Conservation (phyloP, 1,284 basidiomycete genomes). For the Trametes pubescens region DNA sequence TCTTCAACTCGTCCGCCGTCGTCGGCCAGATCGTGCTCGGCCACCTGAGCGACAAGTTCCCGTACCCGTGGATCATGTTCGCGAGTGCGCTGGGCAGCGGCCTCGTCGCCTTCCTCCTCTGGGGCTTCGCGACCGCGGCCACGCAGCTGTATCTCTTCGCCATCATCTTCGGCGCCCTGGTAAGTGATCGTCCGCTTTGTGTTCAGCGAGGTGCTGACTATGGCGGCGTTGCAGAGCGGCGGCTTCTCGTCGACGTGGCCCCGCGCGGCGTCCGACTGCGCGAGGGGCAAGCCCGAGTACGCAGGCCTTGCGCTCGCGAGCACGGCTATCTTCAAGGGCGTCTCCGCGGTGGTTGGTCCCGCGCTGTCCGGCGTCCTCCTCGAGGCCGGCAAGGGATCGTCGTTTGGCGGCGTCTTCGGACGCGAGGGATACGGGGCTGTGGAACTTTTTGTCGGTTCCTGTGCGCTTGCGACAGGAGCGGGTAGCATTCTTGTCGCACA, state of each 20-base stretch:
- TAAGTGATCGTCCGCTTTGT: conserved; percentile 13
- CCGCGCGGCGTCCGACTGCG: conserved; percentile 38
- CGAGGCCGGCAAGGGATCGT: conserved; percentile 32
- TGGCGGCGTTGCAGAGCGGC: conserved; percentile 30
- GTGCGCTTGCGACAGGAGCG: conserved; percentile 34
- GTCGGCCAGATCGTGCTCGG: conserved; percentile 41
- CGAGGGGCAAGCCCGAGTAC: conserved; percentile 37
- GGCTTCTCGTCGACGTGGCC: conserved; percentile 39
- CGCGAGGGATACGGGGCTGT: conserved; percentile 38
- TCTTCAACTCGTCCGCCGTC: conserved; percentile 41
- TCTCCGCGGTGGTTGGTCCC: conserved; percentile 38
- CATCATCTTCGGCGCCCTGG: conserved; percentile 40
- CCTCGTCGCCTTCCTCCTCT: conserved; percentile 39
- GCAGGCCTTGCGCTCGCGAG: conserved; percentile 36
- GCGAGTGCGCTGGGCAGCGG: conserved; percentile 36
- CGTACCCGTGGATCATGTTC: conserved; percentile 41
- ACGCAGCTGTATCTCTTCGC: conserved; percentile 38
- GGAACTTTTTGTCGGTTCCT: conserved; percentile 41
- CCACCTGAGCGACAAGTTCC: conserved; percentile 38
- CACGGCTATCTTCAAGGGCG: conserved; percentile 37
- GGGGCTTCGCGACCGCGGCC: conserved; percentile 39
- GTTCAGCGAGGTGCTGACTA: neutral
- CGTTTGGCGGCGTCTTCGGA: conserved; percentile 32
- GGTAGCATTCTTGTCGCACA: conserved; percentile 33
- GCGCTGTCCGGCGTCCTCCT: conserved; percentile 37